Evolutionary conservation across 306 rosid genomes (phyloP), one percentile per base, ranked within the genome.

Genomic region (Medicago arabica): DNA sequence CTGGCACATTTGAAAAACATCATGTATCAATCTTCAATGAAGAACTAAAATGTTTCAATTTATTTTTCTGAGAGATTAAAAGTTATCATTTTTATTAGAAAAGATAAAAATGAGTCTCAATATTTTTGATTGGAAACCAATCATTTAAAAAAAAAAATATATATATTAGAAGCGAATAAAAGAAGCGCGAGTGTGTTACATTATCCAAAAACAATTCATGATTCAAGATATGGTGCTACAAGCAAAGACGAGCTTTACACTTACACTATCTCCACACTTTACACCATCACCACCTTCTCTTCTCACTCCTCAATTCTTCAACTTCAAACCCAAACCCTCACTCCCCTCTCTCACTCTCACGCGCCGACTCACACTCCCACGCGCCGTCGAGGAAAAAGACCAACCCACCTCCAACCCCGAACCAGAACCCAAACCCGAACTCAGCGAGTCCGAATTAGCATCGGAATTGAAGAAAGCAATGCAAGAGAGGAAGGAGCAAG

Each of bases 401-500:
- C 82, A 81, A 55, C 89, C 84, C 44, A 85, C 49, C n/a, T 69
- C 90, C 1, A 58, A 11, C 25, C 63, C 63, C 19, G 67, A 60
- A 39, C 10, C 86, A 7, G 85, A 74, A 43, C 9, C 86, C 9
- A 77, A 82, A 67, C 31, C 77, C 9, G 85, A 71, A 54, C 9
- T 25, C 0, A 8, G 5, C 1, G 36, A 78, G 5, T 54, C 82
- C 15, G 85, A 92, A 38, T 31, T 93, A 76, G 96, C 93, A 7
- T 72, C 86, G 75, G 93, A 90, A 62, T 84, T 95, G 58, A 92
- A 86, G 92, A 86, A 84, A 87, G 96, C 90, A 7, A 87, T 89
- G 93, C 83, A 82, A 79, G 86, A 89, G 84, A 83, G 85, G 79
- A 90, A 90, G 82, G 89, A 83, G 66, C 78, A 80, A 59, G 81